Evolutionary conservation across 164 flowering plant species (phyloP).

Genomic region (Stephania japonica): DNA sequence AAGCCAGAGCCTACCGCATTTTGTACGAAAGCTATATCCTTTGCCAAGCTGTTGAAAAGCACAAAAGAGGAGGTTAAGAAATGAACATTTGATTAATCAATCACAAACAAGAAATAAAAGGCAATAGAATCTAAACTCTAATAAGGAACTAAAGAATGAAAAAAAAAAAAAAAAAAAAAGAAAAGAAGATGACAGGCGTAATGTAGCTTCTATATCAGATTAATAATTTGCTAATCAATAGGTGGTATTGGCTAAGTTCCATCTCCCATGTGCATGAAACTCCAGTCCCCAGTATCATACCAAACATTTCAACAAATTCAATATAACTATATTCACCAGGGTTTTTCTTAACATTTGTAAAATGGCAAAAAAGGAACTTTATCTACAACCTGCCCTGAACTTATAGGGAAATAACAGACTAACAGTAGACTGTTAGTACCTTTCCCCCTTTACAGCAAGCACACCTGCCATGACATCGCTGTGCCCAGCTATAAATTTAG

Average conservation of each 20-base stretch:
- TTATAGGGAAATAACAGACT: not conserved
- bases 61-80: not conserved
- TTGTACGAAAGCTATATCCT: conserved; percentile 79
- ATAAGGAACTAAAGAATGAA: not conserved
- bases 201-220: too few species aligned
- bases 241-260: not conserved
- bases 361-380: not conserved
- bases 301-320: not conserved
- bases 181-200: too few species aligned
- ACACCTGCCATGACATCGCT: conserved; percentile 97
- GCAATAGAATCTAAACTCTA: not conserved
- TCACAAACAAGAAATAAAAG: not conserved
- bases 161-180: too few species aligned
- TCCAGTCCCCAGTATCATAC: not conserved
- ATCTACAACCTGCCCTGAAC: not conserved
- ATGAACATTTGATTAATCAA: not conserved
- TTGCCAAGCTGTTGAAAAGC: conserved; percentile 55
- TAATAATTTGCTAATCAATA: too few species aligned
- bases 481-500: conserved; percentile 93
- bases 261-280: not conserved
- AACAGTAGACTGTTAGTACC: conserved; percentile 30
- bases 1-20: conserved; percentile 95
- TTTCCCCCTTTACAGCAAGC: conserved; percentile 87
- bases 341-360: not conserved
- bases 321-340: not conserved